These are phyloP conservation scores for Mycena crocata DNA, from an alignment of 768 basidiomycete genomes.

Conservation along the genomic window DNA sequence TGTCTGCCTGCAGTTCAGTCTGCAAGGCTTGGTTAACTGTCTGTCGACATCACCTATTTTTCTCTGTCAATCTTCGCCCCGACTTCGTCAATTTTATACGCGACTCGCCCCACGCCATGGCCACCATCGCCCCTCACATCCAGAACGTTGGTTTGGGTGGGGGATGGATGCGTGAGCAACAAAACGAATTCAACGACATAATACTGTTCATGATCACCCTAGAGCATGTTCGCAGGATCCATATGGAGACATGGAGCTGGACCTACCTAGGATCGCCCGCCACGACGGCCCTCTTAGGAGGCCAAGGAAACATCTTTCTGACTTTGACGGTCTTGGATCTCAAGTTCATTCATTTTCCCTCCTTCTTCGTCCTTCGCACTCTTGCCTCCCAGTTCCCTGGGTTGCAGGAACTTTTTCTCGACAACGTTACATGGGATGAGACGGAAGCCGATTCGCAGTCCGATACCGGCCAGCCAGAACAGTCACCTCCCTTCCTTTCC, in stretches of 20 bases:
- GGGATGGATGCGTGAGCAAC: constrained; percentile 37
- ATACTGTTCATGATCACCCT: constrained; percentile 36
- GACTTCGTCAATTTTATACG: constrained; percentile 41
- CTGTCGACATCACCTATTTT: constrained; percentile 49
- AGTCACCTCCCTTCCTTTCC: constrained; percentile 42
- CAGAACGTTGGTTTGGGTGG: constrained; percentile 45
- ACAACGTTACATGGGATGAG: constrained; percentile 61
- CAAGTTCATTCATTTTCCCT: constrained; percentile 43
- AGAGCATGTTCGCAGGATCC: constrained; percentile 34
- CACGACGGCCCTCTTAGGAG: constrained; percentile 54
- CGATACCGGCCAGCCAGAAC: constrained; percentile 44
- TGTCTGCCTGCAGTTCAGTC: constrained; percentile 47
- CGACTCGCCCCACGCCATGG: constrained; percentile 41
- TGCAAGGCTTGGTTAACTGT: constrained; percentile 47
- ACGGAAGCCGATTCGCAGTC: constrained; percentile 48
- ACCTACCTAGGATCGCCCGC: constrained; percentile 28
- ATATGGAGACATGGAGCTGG: constrained; percentile 43
- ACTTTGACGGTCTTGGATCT: constrained; percentile 63
- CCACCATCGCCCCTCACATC: constrained; percentile 43
- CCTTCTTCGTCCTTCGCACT: constrained; percentile 63
- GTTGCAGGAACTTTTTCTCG: constrained; percentile 55
- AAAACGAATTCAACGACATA: constrained; percentile 33
- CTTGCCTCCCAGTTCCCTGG: constrained; percentile 61
- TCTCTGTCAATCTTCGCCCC: constrained; percentile 42
- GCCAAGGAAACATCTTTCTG: constrained; percentile 57